Evolutionary conservation across 2,329 filamentous ascomycete species (phyloP), one percentile per base, ranked within the genome.

Genomic region (Cordyceps tenuipes): DNA sequence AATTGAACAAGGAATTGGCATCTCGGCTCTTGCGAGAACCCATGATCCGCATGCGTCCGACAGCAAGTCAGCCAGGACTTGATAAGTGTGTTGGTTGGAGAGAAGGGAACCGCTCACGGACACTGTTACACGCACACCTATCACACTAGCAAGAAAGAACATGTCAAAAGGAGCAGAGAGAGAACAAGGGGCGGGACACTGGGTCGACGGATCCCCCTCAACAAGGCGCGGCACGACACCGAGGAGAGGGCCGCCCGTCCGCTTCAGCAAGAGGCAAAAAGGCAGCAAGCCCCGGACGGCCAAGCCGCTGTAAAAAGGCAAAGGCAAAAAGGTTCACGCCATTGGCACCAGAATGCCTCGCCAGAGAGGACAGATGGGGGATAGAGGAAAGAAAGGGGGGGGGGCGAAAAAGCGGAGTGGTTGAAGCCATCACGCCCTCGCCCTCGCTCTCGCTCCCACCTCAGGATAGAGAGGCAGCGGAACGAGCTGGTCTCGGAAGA

Each of bases 231-330:
- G 60, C 47, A 50, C 59, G 59, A 46, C 59, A 47, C 52, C 52
- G 52, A 54, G 26, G 55, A 58, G 55, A 58, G 60, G 60, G 53
- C 54, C 60, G 60, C 49, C 60, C 60, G 54, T 23, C 21, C 51
- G 21, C 15, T 41, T 36, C 50, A 29, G 13, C 13, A 7, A 26
- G 31, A 39, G 31, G 54, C n/a, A 41, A 23, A 23, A n/a, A n/a
- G n/a, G 46, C 46, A 26, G 54, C 46, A n/a, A n/a, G n/a, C n/a
- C n/a, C n/a, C 44, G 15, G 43, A 15, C 39, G 39, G 39, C 39
- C n/a, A n/a, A n/a, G 39, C 41, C 23, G 23, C 21, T 3, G 43
- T n/a, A n/a, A n/a, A n/a, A n/a, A n/a, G n/a, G n/a, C 46, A 23
- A 21, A 36, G 34, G 34, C 10, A 13, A 34, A 52, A 46, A 53